These are phyloP conservation scores for Penicillium janthinellum DNA, from an alignment of 2,329 filamentous ascomycete species.

Conservation along the genomic window DNA sequence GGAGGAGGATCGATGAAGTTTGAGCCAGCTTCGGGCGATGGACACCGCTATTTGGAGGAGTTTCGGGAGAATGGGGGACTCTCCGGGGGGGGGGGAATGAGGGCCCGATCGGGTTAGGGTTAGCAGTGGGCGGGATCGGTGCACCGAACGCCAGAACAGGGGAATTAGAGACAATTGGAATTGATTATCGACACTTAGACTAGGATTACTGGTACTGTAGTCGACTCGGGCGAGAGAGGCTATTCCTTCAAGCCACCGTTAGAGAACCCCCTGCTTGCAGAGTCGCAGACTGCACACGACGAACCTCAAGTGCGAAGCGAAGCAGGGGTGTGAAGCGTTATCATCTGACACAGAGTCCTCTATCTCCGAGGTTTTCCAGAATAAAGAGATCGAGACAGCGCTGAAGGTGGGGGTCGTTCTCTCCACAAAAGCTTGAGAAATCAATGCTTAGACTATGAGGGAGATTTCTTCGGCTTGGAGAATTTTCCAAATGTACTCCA, in stretches of 20 bases:
- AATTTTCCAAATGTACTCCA: too few relatives aligned
- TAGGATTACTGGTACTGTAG: too few relatives aligned
- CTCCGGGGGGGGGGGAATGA: neutral
- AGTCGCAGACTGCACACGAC: neutral
- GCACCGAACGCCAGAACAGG: neutral
- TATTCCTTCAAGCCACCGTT: neutral
- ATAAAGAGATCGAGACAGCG: conserved; percentile 17
- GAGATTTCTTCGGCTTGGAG: too few relatives aligned
- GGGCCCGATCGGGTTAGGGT: neutral
- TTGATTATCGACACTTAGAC: too few relatives aligned
- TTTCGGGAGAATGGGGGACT: conserved; percentile 8
- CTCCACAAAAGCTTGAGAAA: neutral
- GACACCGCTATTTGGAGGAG: conserved; percentile 23
- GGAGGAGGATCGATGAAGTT: neutral
- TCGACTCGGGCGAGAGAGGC: neutral
- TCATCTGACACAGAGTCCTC: too few relatives aligned
- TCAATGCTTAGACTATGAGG: too few relatives aligned
- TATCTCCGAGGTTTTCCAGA: neutral
- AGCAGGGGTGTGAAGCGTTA: neutral
- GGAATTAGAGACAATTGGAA: neutral
- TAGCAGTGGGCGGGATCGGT: neutral
- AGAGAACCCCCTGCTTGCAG: neutral
- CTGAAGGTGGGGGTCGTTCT: conserved; percentile 13
- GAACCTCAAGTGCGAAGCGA: neutral
- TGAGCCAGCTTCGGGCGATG: neutral